A percentile compares a stretch with the other conserved stretches of the same genome.
Evolutionary conservation across 371 early-diverging fungal species (phyloP).

Genomic region (Apophysomyces variabilis): DNA sequence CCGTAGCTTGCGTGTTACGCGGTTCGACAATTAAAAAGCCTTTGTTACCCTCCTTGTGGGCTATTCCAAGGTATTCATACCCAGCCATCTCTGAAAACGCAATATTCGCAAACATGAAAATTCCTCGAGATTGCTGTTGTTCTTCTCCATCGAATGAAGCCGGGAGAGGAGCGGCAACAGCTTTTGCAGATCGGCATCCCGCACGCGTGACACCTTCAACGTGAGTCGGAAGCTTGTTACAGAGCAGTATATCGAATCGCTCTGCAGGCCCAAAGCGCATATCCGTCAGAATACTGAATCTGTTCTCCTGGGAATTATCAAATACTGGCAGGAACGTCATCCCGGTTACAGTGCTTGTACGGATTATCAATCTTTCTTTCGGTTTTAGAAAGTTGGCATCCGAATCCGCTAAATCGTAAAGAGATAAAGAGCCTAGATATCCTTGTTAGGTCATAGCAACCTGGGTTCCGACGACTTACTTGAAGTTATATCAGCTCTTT

Average conservation of each 20-base stretch:
- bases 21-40: constrained; percentile 63
- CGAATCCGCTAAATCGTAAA: constrained; percentile 20
- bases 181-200: constrained; percentile 32
- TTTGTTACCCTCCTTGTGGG: constrained; percentile 30
- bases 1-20: constrained; percentile 36
- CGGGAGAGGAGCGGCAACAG: constrained; percentile 45
- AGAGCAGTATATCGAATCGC: constrained; percentile 52
- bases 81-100: constrained; percentile 45
- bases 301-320: constrained; percentile 34
- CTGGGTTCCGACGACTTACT: constrained; percentile 14
- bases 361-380: constrained; percentile 29
- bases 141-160: constrained; percentile 44
- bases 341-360: constrained; percentile 11
- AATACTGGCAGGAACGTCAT: constrained; percentile 39
- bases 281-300: constrained; percentile 55
- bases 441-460: constrained; percentile 4
- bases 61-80: constrained; percentile 50
- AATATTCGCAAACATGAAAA: constrained; percentile 50
- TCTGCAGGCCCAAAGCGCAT: constrained; percentile 34
- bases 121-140: constrained; percentile 44
- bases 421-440: constrained; percentile 31
- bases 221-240: constrained; percentile 28
- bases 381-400: constrained; percentile 26
- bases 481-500: constrained; percentile 31
- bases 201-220: constrained; percentile 18